Evolutionary conservation across 1,139 yeast genomes (phyloP), one percentile per base, ranked within the genome.

Genomic region (Protomyces gravidus): DNA sequence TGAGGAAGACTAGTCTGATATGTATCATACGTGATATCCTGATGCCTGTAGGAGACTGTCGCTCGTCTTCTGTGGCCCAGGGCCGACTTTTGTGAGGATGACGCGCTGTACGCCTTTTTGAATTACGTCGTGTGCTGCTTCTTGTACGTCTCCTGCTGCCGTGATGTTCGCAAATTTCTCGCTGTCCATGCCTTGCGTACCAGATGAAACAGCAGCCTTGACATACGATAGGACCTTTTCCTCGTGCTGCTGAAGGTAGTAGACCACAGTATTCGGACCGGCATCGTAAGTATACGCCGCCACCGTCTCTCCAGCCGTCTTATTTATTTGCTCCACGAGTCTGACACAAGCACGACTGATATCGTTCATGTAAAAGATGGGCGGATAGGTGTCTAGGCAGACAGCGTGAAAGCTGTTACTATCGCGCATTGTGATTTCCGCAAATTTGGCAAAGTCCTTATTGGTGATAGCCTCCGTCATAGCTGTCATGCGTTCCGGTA

Each of bases 221-320:
- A 75, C 65, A 11, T 75, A 69, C 1, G 72, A 72, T 19, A 76
- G 67, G 9, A 92, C 84, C 65, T 77, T 77, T 28, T 74, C 69
- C 72, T 89, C 96, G 73, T 90, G 80, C 66, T 83, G 77, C 66
- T 80, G 79, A 70, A 85, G 83, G 71, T 90, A 92, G 76, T 92
- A 92, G 64, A 92, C 81, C 53, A 92, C 99, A 13, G 97, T 96
- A 74, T 92, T 92, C 71, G 99, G 98, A 69, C 99, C 99, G 42
- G 99, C 99, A 72, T 92, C 99, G 70, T 86, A 92, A 2, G 99
- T 94, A 73, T 92, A 92, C 39, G 97, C 97, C 25, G 96, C 97
- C 59, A 89, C 78, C 17, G 79, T 79, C 67, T 79, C 77, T 55
- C 86, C 86, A 3, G 76, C 76, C 9, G 65, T 65, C 65, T 78